These are phyloP conservation scores for Cytospora leucostoma DNA, from an alignment of 2,329 filamentous ascomycete genomes.

Conservation along the genomic window DNA sequence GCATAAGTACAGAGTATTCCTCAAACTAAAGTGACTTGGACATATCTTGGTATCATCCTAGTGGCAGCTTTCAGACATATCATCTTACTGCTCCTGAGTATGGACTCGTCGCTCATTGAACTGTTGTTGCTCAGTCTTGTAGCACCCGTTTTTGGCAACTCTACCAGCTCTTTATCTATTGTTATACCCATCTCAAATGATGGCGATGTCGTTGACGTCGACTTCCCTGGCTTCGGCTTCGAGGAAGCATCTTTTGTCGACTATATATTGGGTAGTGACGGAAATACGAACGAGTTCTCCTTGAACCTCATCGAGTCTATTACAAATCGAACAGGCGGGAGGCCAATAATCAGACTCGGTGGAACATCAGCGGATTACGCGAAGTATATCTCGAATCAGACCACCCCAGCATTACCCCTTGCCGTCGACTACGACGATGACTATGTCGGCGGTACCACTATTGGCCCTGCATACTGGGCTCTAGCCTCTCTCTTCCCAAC, in stretches of 20 bases:
- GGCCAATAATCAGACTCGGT: constrained; percentile 38
- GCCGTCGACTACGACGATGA: constrained; percentile 38
- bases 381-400: constrained; percentile 36
- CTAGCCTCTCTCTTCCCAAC: constrained; percentile 35
- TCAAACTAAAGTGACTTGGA: background rate
- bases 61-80: background rate
- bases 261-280: constrained; percentile 36
- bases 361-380: constrained; percentile 40
- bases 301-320: constrained; percentile 37
- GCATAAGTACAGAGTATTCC: background rate
- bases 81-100: background rate
- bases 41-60: background rate
- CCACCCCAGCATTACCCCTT: constrained; percentile 34
- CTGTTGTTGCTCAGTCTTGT: background rate
- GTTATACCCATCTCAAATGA: background rate
- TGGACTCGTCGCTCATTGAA: background rate
- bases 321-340: constrained; percentile 38
- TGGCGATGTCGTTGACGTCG: constrained; percentile 2
- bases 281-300: constrained; percentile 37
- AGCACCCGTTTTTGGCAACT: background rate
- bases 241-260: constrained; percentile 38
- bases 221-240: constrained; percentile 37
- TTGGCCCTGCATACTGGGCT: constrained; percentile 38
- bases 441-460: constrained; percentile 37
- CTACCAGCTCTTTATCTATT: constrained; percentile 1